A percentile compares a stretch with the other conserved stretches of the same genome.
These are phyloP conservation scores for Breynia disticha DNA, from an alignment of 441 rosid species.

Conservation along the genomic window DNA sequence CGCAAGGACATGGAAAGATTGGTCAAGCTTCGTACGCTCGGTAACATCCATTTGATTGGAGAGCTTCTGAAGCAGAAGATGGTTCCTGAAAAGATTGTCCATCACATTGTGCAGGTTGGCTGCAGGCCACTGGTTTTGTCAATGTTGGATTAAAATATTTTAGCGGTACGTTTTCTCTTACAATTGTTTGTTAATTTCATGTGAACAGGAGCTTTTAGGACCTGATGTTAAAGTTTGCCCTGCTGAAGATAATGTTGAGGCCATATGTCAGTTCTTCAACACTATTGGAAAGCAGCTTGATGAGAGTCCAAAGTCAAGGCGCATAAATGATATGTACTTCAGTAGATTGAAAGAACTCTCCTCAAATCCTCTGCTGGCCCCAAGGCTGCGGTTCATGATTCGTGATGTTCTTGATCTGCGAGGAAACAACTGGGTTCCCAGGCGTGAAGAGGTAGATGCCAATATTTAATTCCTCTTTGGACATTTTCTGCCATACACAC, in stretches of 20 bases:
- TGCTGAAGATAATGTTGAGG: constrained; percentile 82
- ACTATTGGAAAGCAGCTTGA: constrained; percentile 90
- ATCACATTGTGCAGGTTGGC: constrained; percentile 68
- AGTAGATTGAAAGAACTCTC: constrained; percentile 54
- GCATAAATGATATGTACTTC: constrained; percentile 57
- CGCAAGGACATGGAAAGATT: constrained; percentile 76
- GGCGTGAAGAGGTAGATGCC: constrained; percentile 88
- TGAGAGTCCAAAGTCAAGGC: constrained; percentile 52
- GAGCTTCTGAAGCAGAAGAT: constrained; percentile 88
- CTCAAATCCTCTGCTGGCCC: constrained; percentile 52
- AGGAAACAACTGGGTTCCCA: constrained; percentile 69
- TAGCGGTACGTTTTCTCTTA: neutral
- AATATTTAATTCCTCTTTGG: neutral
- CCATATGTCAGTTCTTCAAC: constrained; percentile 68
- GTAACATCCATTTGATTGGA: constrained; percentile 82
- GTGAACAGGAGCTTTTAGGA: constrained; percentile 70
- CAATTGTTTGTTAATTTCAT: neutral
- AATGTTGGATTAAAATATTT: no score
- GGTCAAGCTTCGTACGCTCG: constrained; percentile 70
- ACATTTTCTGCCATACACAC: neutral
- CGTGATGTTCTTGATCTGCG: constrained; percentile 71
- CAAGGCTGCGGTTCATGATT: constrained; percentile 70
- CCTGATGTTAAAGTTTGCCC: constrained; percentile 48
- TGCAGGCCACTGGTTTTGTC: no score
- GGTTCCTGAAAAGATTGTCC: constrained; percentile 83